Percentiles rank a stretch among this genome's conserved stretches.
These are phyloP conservation scores for Tillandsia leiboldiana DNA, from an alignment of 176 grass and related monocot genomes.

Conservation along the genomic window DNA sequence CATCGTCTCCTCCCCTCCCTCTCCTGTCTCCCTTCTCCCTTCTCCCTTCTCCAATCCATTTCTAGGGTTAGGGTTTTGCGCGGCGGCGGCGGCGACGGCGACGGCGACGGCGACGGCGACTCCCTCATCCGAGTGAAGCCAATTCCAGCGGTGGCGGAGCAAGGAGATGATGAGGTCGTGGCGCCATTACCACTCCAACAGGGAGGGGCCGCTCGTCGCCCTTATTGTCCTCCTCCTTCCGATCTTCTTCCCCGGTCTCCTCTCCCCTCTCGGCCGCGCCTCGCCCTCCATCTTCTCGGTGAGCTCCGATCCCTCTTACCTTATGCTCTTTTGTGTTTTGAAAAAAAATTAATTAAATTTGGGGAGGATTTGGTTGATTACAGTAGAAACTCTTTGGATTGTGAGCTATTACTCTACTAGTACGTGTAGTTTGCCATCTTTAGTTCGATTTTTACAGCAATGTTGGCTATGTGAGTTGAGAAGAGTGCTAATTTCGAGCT, in stretches of 20 bases:
- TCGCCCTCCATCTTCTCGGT: conserved; percentile 81
- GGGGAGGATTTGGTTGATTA: background rate
- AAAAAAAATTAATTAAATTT: no score
- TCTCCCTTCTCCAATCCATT: background rate
- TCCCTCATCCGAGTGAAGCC: no score
- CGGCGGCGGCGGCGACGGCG: background rate
- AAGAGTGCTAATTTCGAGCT: background rate
- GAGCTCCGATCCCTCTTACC: background rate
- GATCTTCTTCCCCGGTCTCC: conserved; percentile 34
- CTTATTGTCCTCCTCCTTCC: conserved; percentile 48
- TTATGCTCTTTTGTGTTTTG: no score
- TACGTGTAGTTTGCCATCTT: background rate
- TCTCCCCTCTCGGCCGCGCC: conserved; percentile 45
- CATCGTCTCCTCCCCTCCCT: no score
- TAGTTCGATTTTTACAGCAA: background rate
- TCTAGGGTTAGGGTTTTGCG: background rate
- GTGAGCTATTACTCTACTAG: background rate
- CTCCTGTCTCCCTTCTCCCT: no score
- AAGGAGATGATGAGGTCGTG: conserved; percentile 11
- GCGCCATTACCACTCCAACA: conserved; percentile 11
- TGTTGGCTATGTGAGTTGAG: background rate
- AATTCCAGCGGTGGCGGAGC: background rate
- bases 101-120: background rate
- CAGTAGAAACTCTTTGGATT: background rate
- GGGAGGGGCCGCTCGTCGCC: conserved; percentile 25